Evolutionary conservation across 1,284 basidiomycete species (phyloP).

Genomic region (Ceratobasidium sp.): DNA sequence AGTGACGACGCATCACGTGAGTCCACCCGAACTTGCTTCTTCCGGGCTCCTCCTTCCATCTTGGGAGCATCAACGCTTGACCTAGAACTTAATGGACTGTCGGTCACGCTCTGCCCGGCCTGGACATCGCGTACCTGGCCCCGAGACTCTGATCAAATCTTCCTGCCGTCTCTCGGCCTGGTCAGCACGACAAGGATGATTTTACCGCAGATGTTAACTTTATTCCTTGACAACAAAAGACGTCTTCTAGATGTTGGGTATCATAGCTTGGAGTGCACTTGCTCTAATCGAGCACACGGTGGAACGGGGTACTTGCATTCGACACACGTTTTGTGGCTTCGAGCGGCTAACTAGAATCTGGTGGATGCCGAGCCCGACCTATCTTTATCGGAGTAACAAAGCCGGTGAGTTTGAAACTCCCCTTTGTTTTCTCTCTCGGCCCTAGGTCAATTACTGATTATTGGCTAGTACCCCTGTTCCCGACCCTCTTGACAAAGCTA

Average conservation of each 20-base stretch:
- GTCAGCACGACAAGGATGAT: too few relatives aligned
- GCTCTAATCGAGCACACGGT: background rate
- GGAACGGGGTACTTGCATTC: background rate
- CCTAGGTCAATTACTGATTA: constrained; percentile 14
- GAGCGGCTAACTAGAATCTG: background rate
- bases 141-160: background rate
- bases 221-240: background rate
- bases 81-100: background rate
- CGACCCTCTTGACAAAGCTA: constrained; percentile 3
- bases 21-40: background rate
- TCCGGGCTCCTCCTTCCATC: background rate
- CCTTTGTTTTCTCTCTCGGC: constrained; percentile 31
- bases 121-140: background rate
- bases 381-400: constrained; percentile 22
- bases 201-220: background rate
- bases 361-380: background rate
- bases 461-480: constrained; percentile 3
- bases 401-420: constrained; percentile 24
- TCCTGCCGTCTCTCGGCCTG: background rate
- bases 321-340: constrained; percentile 1
- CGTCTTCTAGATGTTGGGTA: background rate
- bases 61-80: background rate
- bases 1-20: constrained; percentile 7
- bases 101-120: background rate
- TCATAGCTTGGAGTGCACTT: background rate